Evolutionary conservation across 331 rosid genomes (phyloP).

Genomic region (Rosa hybrid): DNA sequence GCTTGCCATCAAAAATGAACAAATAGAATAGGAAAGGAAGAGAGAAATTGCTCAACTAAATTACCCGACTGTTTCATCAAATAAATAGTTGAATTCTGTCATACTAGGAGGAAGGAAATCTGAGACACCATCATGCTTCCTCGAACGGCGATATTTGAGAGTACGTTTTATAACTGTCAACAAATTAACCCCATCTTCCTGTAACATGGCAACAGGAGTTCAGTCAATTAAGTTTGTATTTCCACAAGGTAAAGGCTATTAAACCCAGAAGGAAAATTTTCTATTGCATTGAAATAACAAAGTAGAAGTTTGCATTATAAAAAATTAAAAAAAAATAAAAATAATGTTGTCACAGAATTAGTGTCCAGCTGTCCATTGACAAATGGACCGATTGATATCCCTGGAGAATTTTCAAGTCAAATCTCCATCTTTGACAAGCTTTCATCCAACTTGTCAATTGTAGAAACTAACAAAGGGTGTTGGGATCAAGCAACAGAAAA

Average conservation of each 20-base stretch:
- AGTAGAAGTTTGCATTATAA: background rate
- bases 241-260: background rate
- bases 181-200: slow-evolving; percentile 88
- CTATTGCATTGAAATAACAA: background rate
- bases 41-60: slow-evolving; percentile 1
- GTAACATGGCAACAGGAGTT: slow-evolving; percentile 37
- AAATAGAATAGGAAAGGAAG: background rate
- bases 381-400: background rate
- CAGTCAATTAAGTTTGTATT: slow-evolving; percentile 4
- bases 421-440: background rate
- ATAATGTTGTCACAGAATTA: background rate
- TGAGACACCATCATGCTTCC: slow-evolving; percentile 50
- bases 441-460: background rate
- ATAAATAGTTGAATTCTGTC: slow-evolving; percentile 53
- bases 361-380: background rate
- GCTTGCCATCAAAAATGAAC: background rate
- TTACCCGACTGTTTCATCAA: slow-evolving; percentile 69
- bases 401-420: background rate
- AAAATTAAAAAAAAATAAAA: background rate
- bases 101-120: slow-evolving; percentile 78
- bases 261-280: background rate
- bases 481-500: background rate
- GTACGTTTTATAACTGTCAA: slow-evolving; percentile 81
- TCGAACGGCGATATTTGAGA: slow-evolving; percentile 66
- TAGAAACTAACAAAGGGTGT: background rate